Evolutionary conservation across 1,284 basidiomycete species (phyloP).

Genomic region (Coriolopsis trogii): DNA sequence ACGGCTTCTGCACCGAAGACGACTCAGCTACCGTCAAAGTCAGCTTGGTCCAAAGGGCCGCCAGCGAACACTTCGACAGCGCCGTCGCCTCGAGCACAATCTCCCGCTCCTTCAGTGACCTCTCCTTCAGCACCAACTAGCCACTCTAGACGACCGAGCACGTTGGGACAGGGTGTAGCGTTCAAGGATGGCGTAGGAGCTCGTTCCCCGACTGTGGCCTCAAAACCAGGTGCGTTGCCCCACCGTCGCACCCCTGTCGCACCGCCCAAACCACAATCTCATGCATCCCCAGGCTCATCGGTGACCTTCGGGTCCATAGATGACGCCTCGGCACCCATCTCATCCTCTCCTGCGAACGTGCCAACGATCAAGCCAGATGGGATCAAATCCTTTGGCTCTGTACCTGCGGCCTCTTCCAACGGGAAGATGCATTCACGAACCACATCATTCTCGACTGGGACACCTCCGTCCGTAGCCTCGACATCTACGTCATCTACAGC

Average conservation of each 20-base stretch:
- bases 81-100: conserved; percentile 73
- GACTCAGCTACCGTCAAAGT: conserved; percentile 71
- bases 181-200: conserved; percentile 71
- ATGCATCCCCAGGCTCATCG: conserved; percentile 49
- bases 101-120: conserved; percentile 59
- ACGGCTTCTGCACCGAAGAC: conserved; percentile 71
- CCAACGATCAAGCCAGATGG: conserved; percentile 69
- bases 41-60: conserved; percentile 84
- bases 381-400: conserved; percentile 80
- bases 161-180: conserved; percentile 66
- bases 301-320: conserved; percentile 88
- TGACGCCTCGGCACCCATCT: conserved; percentile 66
- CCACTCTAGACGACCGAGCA: conserved; percentile 73
- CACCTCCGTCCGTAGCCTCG: conserved; percentile 30
- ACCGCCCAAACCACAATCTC: conserved; percentile 11
- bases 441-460: conserved; percentile 38
- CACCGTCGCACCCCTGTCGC: not conserved
- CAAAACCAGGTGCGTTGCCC: conserved; percentile 60
- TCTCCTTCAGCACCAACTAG: conserved; percentile 50
- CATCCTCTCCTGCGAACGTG: conserved; percentile 67
- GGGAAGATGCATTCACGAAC: conserved; percentile 44
- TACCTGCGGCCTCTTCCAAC: conserved; percentile 62
- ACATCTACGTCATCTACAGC: conserved; percentile 36
- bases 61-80: conserved; percentile 59
- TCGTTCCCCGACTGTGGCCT: conserved; percentile 39